These are phyloP conservation scores for Penicillium cinerascens DNA, from an alignment of 495 filamentous ascomycete genomes.

Conservation along the genomic window DNA sequence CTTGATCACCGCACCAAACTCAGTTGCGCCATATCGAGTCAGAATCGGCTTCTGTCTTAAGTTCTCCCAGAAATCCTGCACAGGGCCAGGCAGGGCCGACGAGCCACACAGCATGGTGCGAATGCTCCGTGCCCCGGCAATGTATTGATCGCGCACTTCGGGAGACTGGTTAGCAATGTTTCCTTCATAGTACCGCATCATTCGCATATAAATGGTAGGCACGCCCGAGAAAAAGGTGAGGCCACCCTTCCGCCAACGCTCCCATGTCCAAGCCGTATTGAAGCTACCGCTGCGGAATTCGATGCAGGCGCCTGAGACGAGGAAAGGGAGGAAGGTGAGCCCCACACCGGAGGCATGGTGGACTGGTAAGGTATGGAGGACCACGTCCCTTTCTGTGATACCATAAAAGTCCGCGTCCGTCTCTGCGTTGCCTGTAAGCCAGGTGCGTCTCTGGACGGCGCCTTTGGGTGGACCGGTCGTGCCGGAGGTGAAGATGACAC, in stretches of 20 bases:
- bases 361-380: constrained; percentile 43
- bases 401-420: constrained; percentile 26
- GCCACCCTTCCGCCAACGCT: constrained; percentile 41
- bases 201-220: constrained; percentile 50
- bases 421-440: constrained; percentile 25
- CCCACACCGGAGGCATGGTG: constrained; percentile 49
- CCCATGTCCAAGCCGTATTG: constrained; percentile 48
- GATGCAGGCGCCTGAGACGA: constrained; percentile 39
- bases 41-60: constrained; percentile 39
- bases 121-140: constrained; percentile 36
- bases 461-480: constrained; percentile 48
- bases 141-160: constrained; percentile 28
- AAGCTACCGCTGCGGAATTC: constrained; percentile 47
- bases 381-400: constrained; percentile 24
- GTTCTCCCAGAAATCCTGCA: constrained; percentile 44
- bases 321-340: constrained; percentile 45
- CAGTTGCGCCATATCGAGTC: constrained; percentile 46
- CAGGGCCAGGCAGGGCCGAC: constrained; percentile 42
- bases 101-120: constrained; percentile 46
- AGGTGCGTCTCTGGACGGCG: constrained; percentile 34
- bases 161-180: constrained; percentile 18
- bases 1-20: constrained; percentile 47
- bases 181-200: constrained; percentile 45
- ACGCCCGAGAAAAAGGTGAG: constrained; percentile 49
- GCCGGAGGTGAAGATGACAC: constrained; percentile 44